Percentiles rank a stretch among this genome's conserved stretches.
Conservation (phyloP, 2,329 filamentous ascomycete genomes). For the Emericellopsis atlantica region DNA sequence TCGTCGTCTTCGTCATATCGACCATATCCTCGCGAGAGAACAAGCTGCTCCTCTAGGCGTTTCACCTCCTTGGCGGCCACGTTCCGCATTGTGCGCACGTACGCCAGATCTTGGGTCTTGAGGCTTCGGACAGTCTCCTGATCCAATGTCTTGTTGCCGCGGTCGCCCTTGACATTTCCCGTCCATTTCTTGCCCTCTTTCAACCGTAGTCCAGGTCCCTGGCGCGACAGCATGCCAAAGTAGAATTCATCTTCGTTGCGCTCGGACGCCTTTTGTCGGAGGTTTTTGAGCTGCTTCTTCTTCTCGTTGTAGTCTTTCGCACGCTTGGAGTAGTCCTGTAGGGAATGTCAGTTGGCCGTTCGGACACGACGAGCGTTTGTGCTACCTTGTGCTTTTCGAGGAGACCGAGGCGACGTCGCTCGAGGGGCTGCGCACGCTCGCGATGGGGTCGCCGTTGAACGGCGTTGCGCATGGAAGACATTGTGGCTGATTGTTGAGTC, state of each 20-base stretch:
- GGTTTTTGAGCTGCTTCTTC: conserved; percentile 43
- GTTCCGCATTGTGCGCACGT: conserved; percentile 50
- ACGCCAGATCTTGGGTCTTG: conserved; percentile 58
- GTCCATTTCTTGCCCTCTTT: conserved; percentile 35
- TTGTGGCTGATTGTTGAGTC: conserved; percentile 8
- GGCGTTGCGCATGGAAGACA: conserved; percentile 50
- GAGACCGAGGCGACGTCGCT: conserved; percentile 76
- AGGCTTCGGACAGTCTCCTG: conserved; percentile 47
- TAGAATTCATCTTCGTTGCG: conserved; percentile 65
- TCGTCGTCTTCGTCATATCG: conserved; percentile 20
- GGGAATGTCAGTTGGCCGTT: conserved; percentile 3
- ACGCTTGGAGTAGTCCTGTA: conserved; percentile 50
- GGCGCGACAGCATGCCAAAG: conserved; percentile 54
- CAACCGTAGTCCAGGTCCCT: conserved; percentile 37
- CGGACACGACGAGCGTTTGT: not conserved
- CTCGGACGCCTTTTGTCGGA: conserved; percentile 48
- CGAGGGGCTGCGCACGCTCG: conserved; percentile 77
- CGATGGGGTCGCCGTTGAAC: conserved; percentile 75
- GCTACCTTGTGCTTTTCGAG: conserved; percentile 87
- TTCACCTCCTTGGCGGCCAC: conserved; percentile 45
- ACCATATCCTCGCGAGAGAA: conserved; percentile 27
- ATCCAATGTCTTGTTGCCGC: conserved; percentile 41
- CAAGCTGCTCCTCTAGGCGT: conserved; percentile 38
- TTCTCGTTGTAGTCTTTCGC: conserved; percentile 56
- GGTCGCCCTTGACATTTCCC: conserved; percentile 43